Percentiles rank a stretch among this genome's conserved stretches.
phyloP scores from a whole-genome alignment of 139 green algal genomes.

The Chlamydomonas applanata region DNA sequence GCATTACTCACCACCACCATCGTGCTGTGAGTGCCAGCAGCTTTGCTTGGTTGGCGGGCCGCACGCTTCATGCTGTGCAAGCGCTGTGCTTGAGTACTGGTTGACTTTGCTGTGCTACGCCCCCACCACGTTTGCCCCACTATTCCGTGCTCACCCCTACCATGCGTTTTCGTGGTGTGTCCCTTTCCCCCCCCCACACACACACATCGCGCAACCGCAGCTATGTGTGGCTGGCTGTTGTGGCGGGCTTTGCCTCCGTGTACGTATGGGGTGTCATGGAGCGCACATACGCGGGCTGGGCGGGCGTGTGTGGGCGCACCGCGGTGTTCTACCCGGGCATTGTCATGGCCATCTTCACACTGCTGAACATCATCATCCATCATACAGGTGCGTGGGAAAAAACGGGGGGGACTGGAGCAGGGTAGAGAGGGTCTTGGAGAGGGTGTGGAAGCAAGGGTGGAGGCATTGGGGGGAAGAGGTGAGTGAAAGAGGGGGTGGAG shows the following conservation, averaged over 20 bases:
- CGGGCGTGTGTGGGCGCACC: conserved; percentile 37
- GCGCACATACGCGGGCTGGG: conserved; percentile 72
- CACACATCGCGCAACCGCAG: no score
- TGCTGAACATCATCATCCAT: conserved; percentile 82
- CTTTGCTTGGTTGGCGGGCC: no score
- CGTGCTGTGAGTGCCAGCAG: neutral
- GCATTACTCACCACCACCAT: conserved; percentile 80
- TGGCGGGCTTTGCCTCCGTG: conserved; percentile 67
- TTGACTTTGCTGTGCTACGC: no score
- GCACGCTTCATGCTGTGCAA: no score
- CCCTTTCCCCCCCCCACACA: no score
- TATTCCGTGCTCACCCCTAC: no score
- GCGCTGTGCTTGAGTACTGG: no score
- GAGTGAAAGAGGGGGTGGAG: neutral
- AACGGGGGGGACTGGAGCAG: no score
- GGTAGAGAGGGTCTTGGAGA: no score
- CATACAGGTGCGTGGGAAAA: conserved; percentile 60
- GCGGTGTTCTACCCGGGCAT: conserved; percentile 87
- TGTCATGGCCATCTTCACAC: conserved; percentile 67
- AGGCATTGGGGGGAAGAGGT: neutral
- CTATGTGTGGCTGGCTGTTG: conserved; percentile 25
- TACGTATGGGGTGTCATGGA: conserved; percentile 85
- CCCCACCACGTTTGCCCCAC: neutral
- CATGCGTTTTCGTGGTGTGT: no score
- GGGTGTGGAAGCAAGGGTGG: conserved; percentile 5